A percentile compares a stretch with the other conserved stretches of the same genome.
Evolutionary conservation across 2,329 filamentous ascomycete genomes (phyloP).

Genomic region (Diplodia mutila): DNA sequence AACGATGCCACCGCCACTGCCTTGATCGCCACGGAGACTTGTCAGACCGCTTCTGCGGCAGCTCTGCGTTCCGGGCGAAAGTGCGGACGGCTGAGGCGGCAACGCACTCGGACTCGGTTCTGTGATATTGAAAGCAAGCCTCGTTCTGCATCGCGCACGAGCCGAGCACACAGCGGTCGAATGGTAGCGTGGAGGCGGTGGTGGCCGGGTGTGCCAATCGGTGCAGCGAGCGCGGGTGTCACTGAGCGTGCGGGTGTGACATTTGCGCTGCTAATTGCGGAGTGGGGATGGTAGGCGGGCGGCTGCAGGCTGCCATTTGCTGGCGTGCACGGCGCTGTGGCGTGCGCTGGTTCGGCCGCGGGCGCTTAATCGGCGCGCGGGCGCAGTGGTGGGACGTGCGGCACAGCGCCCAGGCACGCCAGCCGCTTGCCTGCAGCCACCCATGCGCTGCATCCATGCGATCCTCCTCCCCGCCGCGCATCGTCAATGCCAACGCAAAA

Average conservation of each 20-base stretch:
- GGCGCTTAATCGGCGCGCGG: conserved; percentile 22
- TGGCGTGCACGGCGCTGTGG: conserved; percentile 1
- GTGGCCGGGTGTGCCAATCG: conserved; percentile 1
- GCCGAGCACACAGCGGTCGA: conserved; percentile 1
- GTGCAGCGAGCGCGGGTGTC: conserved; percentile 1
- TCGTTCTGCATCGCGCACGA: conserved; percentile 8
- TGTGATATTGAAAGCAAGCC: conserved; percentile 1
- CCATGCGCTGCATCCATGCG: conserved; percentile 14
- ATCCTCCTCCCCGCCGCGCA: conserved; percentile 17
- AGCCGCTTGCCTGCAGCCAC: conserved; percentile 18
- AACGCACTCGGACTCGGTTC: background rate
- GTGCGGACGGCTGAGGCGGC: background rate
- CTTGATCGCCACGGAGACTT: conserved; percentile 1
- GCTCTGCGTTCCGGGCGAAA: background rate
- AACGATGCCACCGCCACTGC: background rate
- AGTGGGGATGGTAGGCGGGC: conserved; percentile 13
- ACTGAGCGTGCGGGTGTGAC: conserved; percentile 11
- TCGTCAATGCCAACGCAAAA: conserved; percentile 14
- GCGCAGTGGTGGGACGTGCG: conserved; percentile 8
- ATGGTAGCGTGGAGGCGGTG: background rate
- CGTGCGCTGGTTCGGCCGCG: conserved; percentile 22
- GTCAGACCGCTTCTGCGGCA: conserved; percentile 13
- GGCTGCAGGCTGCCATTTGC: conserved; percentile 23
- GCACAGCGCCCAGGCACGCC: conserved; percentile 14
- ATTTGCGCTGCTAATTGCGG: conserved; percentile 14